Base-by-base conservation (phyloP, 129 eudicot species). In the Tagetes erecta region DNA sequence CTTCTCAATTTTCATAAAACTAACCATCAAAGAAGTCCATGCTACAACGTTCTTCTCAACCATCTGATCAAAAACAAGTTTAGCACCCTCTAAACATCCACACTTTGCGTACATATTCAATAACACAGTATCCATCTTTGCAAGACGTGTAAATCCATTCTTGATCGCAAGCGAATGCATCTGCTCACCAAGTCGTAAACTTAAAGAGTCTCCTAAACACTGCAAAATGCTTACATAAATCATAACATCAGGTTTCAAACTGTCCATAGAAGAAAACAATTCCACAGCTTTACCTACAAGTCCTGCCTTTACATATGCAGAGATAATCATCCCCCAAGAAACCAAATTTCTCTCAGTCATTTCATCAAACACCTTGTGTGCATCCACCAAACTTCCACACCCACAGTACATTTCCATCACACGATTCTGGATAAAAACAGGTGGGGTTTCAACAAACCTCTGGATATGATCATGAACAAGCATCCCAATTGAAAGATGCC, bases 1-100 rank as follows among this genome's bases (percentile, higher is more conserved):
- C 77, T 55, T 78, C 8, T 55, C 77, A 9, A 64, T 35, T 67
- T 78, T 82, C 62, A 80, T 45, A 51, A 49, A 82, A 11, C 86
- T 83, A 49, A 78, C 84, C 80, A 85, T 85, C 84, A 85, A 64
- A 6, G 65, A 67, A 1, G 84, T 85, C 82, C 81, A 81, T 56
- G 86, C 51, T 37, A 81, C 80, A 33, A 34, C 73, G 47, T 75
- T 85, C 77, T 72, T 85, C 42, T 82, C 82, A 13, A 0, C 42
- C 89, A 85, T 85, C 31, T 51, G 71, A 64, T 74, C 68, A 37
- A 81, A 75, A 31, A 40, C 10, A 40, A 44, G 50, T 58, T 78
- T 62, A 0, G 89, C 89, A 64, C 67, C n/a, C 51, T 81, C 83
- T 30, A 78, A 70, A 30, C 52, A 55, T 55, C 35, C 60, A 55